Base-by-base conservation (phyloP, 2,329 filamentous ascomycete genomes). In the Colletotrichum euphorbiae region DNA sequence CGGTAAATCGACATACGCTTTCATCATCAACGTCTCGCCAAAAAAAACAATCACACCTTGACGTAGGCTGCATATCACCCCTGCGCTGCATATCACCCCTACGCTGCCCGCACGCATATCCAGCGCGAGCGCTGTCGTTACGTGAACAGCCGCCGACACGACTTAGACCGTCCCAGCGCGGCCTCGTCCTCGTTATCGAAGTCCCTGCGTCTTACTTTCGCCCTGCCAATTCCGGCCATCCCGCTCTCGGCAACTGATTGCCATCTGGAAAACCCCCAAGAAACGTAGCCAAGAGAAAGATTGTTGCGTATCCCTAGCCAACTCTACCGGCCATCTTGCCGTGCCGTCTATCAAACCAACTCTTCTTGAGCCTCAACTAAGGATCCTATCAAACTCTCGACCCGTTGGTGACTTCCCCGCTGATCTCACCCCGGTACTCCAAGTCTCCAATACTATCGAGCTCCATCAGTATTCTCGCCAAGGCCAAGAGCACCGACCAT, bases 111-210 rank as follows among this genome's bases (percentile, higher is more conserved):
- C 48, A 28, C 48, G 31, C 54, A 54, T 55, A 51, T 45, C 46
- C 60, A 58, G 58, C 52, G 52, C 46, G 43, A 58, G 52, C 46
- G 43, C 45, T 46, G 52, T 54, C 46, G 54, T 36, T 50, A 36
- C 54, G 66, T 33, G 63, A 67, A 17, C 13, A 33, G 15, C 17
- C n/a, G 36, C 46, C 38, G 43, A 28, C 17, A 6, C 52, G 46
- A 58, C 52, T 45, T 38, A 54, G 60, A 67, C 60, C 28, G 52
- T 52, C 64, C 45, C 51, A 52, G 45, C 45, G 28, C 28, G 28
- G 64, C 50, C n/a, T 46, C 28, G n/a, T 40, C 36, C n/a, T 17
- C 52, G 28, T 15, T 17, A 28, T 28, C 51, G 17, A 38, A 31
- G 48, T 51, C 24, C 24, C 48, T 55, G 48, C 48, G 50, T 62